Evolutionary conservation across 768 basidiomycete genomes (phyloP), one percentile per base, ranked within the genome.

Genomic region (Pisolithus microcarpus): DNA sequence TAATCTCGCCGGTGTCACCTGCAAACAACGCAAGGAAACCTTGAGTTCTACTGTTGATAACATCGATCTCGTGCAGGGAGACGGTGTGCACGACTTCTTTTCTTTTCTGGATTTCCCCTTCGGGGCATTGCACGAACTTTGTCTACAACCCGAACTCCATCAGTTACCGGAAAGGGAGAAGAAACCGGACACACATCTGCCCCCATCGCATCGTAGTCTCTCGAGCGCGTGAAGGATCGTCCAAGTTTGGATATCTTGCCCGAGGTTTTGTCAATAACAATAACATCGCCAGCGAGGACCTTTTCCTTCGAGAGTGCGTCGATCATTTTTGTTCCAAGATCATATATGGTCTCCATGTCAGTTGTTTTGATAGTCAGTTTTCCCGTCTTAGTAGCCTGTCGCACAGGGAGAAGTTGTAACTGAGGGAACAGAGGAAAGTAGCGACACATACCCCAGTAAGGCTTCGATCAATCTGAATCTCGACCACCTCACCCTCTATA

Each of bases 321-420:
- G 45, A 99, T 98, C 96, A 99, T 98, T 78, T 98, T 99, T 46
- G 85, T 91, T 10, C 96, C 96, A 28, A 98, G 78, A 70, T 99
- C 96, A 65, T 99, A 99, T 30, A 99, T 87, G 5, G 96, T 98
- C 73, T 98, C 96, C 96, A 99, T 98, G 67, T 98, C 95, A 2
- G 93, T 96, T 13, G 92, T 95, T 70, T 98, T 98, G 61, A 99
- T 87, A 0, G 96, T 98, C 53, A 98, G 68, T 66, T 96, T 94
- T 3, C 95, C 96, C 2, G 96, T 97, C 72, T 97, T 98, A 4
- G 93, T 96, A 0, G 94, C 91, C 94, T 96, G 59, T 36, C 38
- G n/a, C 28, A 48, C 26, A 49, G 7, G 31, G 24, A 45, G 52
- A 19, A 3, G 18, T 26, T 16, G 47, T 50, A 36, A 43, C 31